Evolutionary conservation across 1,284 basidiomycete genomes (phyloP).

Genomic region (Lentinus polychrous): DNA sequence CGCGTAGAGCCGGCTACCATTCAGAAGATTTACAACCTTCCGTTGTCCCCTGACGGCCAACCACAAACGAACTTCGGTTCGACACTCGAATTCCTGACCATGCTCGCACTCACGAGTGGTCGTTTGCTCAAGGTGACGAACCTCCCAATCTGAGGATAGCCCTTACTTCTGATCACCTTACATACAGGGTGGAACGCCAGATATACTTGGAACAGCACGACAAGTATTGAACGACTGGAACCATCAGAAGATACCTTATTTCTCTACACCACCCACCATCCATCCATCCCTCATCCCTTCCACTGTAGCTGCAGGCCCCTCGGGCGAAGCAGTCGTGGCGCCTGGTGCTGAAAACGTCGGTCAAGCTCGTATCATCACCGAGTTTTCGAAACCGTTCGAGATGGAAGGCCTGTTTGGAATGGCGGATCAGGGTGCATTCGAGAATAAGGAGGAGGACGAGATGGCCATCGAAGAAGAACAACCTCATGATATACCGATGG

Average conservation of each 20-base stretch:
- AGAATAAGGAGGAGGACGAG: slow-evolving; percentile 25
- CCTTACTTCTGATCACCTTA: neutral
- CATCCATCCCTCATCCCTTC: slow-evolving; percentile 73
- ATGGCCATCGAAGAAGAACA: slow-evolving; percentile 29
- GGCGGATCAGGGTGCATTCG: slow-evolving; percentile 70
- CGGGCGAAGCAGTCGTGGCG: slow-evolving; percentile 32
- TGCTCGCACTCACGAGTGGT: slow-evolving; percentile 84
- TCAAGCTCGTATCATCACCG: slow-evolving; percentile 61
- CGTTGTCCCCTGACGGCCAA: slow-evolving; percentile 21
- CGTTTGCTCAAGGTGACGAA: slow-evolving; percentile 70
- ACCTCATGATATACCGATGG: slow-evolving; percentile 33
- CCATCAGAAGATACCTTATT: slow-evolving; percentile 90
- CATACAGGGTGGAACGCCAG: slow-evolving; percentile 81
- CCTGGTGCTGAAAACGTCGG: slow-evolving; percentile 71
- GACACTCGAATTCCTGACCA: slow-evolving; percentile 84
- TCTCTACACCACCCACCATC: slow-evolving; percentile 69
- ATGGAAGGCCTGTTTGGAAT: slow-evolving; percentile 68
- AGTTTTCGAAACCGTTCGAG: slow-evolving; percentile 66
- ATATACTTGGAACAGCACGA: slow-evolving; percentile 78
- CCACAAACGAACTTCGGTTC: slow-evolving; percentile 43
- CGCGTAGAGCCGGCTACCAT: slow-evolving; percentile 67
- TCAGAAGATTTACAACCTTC: slow-evolving; percentile 79
- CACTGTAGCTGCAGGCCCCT: slow-evolving; percentile 32
- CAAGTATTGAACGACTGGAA: slow-evolving; percentile 95
- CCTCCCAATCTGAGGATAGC: neutral